Evolutionary conservation across 371 early-diverging fungal genomes (phyloP), one percentile per base, ranked within the genome.

Genomic region (Rhizopus microsporus): DNA sequence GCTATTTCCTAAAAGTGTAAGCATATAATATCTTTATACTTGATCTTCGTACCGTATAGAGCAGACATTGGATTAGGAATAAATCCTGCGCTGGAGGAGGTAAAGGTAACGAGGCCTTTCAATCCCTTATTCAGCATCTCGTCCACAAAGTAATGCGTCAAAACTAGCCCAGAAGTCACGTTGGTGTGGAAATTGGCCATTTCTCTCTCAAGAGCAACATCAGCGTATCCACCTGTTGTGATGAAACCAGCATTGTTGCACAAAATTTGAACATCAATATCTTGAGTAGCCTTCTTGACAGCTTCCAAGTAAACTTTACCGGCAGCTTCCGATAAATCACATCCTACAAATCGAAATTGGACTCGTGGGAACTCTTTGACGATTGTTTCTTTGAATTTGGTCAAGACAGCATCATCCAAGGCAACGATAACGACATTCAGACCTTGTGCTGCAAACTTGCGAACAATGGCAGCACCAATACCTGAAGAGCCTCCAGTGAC

Each of bases 201-300:
- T 53, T 71, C 63, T 32, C 75, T 68, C 31, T 65, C 63, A 17
- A 75, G 43, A 37, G 77, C 52, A 7, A 72, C 64, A 60, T 76
- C 72, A 39, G 80, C 69, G 63, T 80, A 84, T 44, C 80, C 68
- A 29, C 85, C 85, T 8, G 81, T 75, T 8, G 75, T 75, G 60
- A 86, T 83, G 68, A 75, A 86, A 35, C 86, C 86, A 50, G 86
- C 86, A 64, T 86, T 86, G 70, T 83, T 84, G 67, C 84, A 86
- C 59, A 86, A 47, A 38, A 86, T 77, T 57, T 76, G 71, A 13
- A 86, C 68, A 54, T 70, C 71, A 59, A 83, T 73, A 51, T 78
- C 82, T 9, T 58, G 16, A 5, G 83, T 82, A 15, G 64, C 65
- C 53, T 80, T 51, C 48, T 70, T 71, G 54, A 86, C 59, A 47